Conservation (phyloP, 2,329 filamentous ascomycete genomes). For the Penicillium sumatraense region DNA sequence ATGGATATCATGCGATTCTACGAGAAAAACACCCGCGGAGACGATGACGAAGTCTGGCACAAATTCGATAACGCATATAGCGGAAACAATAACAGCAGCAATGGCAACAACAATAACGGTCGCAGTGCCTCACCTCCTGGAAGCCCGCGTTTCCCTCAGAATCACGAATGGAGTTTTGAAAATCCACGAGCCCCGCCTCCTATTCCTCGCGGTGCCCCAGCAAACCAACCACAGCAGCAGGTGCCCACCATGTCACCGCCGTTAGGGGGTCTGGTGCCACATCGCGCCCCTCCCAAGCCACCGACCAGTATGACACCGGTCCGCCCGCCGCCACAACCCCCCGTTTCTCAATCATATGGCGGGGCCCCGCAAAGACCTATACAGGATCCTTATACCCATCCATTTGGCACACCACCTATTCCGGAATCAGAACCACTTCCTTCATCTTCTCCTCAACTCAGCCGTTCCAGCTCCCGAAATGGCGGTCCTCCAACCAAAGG, state of each 20-base stretch:
- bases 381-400: constrained; percentile 56
- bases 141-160: constrained; percentile 85
- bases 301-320: constrained; percentile 58
- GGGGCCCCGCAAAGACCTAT: constrained; percentile 55
- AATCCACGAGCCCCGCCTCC: constrained; percentile 93
- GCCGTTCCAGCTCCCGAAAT: constrained; percentile 70
- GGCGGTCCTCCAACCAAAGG: constrained; percentile 56
- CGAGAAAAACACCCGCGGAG: constrained; percentile 85
- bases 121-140: constrained; percentile 70
- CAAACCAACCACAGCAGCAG: constrained; percentile 50
- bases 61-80: constrained; percentile 87
- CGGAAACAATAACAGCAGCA: constrained; percentile 2
- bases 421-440: constrained; percentile 63
- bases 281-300: constrained; percentile 84
- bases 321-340: constrained; percentile 49
- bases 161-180: constrained; percentile 93
- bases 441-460: constrained; percentile 70
- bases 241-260: constrained; percentile 39
- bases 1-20: constrained; percentile 96
- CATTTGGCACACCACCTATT: constrained; percentile 56
- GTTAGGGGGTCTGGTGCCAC: constrained; percentile 70
- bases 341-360: constrained; percentile 45
- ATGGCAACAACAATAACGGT: constrained; percentile 6
- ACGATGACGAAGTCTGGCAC: constrained; percentile 88
- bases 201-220: constrained; percentile 63